A percentile compares a stretch with the other conserved stretches of the same genome.
phyloP scores from a whole-genome alignment of 2,329 filamentous ascomycete species.

The Aspergillus sp. region DNA sequence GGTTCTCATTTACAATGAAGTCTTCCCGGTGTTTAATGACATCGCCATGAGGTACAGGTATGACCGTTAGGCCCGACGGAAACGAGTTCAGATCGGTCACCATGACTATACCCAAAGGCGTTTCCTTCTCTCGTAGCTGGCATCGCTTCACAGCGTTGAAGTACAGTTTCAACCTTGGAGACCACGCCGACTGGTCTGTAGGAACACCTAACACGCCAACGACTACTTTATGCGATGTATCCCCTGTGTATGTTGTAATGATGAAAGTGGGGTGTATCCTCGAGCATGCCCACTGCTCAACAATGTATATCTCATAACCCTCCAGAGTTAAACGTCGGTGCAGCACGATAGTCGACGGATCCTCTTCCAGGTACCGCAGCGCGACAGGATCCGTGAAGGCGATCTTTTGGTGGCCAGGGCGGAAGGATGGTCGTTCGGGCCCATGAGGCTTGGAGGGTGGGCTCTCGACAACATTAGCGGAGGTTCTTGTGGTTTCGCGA shows the following conservation, averaged over 20 bases:
- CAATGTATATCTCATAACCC: constrained; percentile 90
- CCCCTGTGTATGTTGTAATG: constrained; percentile 90
- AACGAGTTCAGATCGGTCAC: constrained; percentile 92
- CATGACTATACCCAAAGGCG: constrained; percentile 80
- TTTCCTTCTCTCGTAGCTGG: constrained; percentile 81
- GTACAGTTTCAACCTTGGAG: constrained; percentile 73
- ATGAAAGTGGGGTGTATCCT: constrained; percentile 85
- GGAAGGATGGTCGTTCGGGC: constrained; percentile 16
- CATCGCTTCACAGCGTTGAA: constrained; percentile 83
- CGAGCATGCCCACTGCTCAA: constrained; percentile 98
- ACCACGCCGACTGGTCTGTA: constrained; percentile 76
- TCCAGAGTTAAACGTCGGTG: constrained; percentile 68
- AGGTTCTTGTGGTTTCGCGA: constrained; percentile 29
- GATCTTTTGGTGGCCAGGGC: constrained; percentile 54
- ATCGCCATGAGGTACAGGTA: constrained; percentile 83
- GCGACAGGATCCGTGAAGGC: constrained; percentile 67
- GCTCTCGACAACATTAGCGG: constrained; percentile 21
- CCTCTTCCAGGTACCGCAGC: constrained; percentile 79
- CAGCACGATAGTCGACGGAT: constrained; percentile 71
- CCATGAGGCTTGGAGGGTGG: constrained; percentile 19
- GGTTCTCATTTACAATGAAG: constrained; percentile 91
- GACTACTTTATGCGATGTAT: constrained; percentile 72
- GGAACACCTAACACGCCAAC: constrained; percentile 82
- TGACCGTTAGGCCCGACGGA: constrained; percentile 88
- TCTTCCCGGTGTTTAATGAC: constrained; percentile 74